phyloP scores from a whole-genome alignment of 2,329 filamentous ascomycete species.

The Samsoniella hepiali region DNA sequence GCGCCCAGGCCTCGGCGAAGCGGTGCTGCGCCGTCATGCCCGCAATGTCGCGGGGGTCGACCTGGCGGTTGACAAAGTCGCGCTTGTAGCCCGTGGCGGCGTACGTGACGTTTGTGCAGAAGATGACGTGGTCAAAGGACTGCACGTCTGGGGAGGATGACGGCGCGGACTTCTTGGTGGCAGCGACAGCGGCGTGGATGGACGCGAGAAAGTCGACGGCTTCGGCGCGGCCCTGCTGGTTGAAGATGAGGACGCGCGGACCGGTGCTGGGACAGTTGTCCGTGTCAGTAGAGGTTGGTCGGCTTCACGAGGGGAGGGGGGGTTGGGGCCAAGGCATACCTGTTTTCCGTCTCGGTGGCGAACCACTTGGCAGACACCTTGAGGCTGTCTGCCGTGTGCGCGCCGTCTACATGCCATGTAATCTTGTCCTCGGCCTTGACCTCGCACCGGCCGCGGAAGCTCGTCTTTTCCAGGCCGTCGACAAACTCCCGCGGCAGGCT shows the following conservation, averaged over 20 bases:
- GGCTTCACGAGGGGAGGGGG: too few species aligned
- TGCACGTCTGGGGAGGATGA: conserved; percentile 24
- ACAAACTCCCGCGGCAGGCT: conserved; percentile 62
- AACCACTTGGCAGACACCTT: conserved; percentile 83
- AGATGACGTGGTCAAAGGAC: conserved; percentile 70
- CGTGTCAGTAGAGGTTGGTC: neutral
- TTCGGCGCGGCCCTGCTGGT: conserved; percentile 66
- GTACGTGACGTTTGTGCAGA: conserved; percentile 73
- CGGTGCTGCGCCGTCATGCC: conserved; percentile 51
- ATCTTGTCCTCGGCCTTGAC: conserved; percentile 53
- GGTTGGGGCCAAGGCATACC: conserved; percentile 24
- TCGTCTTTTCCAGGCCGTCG: conserved; percentile 69
- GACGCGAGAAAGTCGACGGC: conserved; percentile 52
- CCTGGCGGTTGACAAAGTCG: conserved; percentile 56
- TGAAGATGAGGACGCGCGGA: conserved; percentile 71
- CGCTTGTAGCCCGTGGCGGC: conserved; percentile 49
- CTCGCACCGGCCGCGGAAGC: conserved; percentile 77
- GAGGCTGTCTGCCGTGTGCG: conserved; percentile 89
- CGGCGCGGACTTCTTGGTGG: conserved; percentile 26
- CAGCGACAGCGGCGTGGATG: conserved; percentile 38
- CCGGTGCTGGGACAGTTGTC: conserved; percentile 29
- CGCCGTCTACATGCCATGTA: conserved; percentile 87
- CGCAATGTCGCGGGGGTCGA: conserved; percentile 49
- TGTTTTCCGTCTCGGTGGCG: conserved; percentile 44
- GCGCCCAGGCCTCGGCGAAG: conserved; percentile 50